These are phyloP conservation scores for Diddensiella caesifluorescens DNA, from an alignment of 805 yeast species.

Conservation along the genomic window DNA sequence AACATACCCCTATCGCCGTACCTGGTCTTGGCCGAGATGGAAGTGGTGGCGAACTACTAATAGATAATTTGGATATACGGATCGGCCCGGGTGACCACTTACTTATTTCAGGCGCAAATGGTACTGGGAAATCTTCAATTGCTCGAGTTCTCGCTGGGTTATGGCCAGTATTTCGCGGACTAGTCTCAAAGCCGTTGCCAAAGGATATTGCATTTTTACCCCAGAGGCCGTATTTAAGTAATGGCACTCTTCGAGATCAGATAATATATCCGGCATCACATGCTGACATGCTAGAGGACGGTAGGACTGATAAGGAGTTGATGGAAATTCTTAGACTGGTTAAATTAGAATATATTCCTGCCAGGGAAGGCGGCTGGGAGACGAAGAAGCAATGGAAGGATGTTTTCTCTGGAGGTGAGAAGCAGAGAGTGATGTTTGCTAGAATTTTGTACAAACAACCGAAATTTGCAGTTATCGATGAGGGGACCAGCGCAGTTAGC, in stretches of 20 bases:
- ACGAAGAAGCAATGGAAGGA: slow-evolving; percentile 72
- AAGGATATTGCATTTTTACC: slow-evolving; percentile 73
- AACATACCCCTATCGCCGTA: slow-evolving; percentile 73
- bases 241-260: slow-evolving; percentile 85
- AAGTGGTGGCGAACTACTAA: slow-evolving; percentile 48
- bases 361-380: slow-evolving; percentile 51
- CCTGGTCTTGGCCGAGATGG: slow-evolving; percentile 43
- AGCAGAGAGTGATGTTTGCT: slow-evolving; percentile 86
- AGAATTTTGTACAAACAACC: slow-evolving; percentile 77
- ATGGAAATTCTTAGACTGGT: slow-evolving; percentile 67
- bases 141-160: slow-evolving; percentile 78
- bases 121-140: slow-evolving; percentile 85
- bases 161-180: slow-evolving; percentile 86
- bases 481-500: slow-evolving; percentile 89
- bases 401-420: slow-evolving; percentile 94
- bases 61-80: slow-evolving; percentile 58
- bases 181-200: slow-evolving; percentile 65
- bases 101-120: slow-evolving; percentile 79
- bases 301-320: slow-evolving; percentile 64
- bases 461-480: slow-evolving; percentile 78
- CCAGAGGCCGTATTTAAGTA: slow-evolving; percentile 75
- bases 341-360: slow-evolving; percentile 70
- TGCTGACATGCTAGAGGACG: slow-evolving; percentile 68
- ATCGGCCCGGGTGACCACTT: slow-evolving; percentile 61
- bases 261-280: slow-evolving; percentile 80